Evolutionary conservation across 257 asterid species (phyloP), one percentile per base, ranked within the genome.

Genomic region (Salvia splendens): DNA sequence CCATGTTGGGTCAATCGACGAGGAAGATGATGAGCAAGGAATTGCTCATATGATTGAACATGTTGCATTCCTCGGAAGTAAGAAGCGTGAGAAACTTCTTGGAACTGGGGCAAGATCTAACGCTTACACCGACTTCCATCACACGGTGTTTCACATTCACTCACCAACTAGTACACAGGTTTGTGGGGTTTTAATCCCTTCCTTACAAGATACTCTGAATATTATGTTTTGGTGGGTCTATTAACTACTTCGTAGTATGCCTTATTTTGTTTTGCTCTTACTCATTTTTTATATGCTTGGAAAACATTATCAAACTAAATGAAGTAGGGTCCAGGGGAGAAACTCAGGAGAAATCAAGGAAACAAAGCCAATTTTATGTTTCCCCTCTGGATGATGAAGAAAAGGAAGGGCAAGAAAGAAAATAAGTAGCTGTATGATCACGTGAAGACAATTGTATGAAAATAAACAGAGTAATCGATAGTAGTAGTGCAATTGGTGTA

Each of bases 1-100:
- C 80, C 99, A 94, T 51, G 99, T 78, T 55, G 99, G 99, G 53
- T 94, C 99, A 68, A 88, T 91, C 58, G 99, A 94, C 48, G 99
- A 91, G 88, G 99, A 94, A 83, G 97, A 91, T 56, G 97, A 94
- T 55, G 99, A 94, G 80, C 99, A 94, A 83, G 99, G 99, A 77
- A 91, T 94, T 70, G 95, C 99, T n/a, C 99, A 94, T 78, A 94
- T 94, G 99, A 91, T 94, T 82, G 99, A 94, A 77, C 99, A 94
- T 77, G 99, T 94, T 77, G 99, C 99, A 64, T 94, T 94, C 70
- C 96, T 94, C 79, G 99, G 99, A 76, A 94, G 99, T 79, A 94
- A 94, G 88, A 94, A 94, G 76, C 92, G 99, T 64, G 99, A 94
- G 80, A 91, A 88, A 73, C 99, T 94, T 83, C 95, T 94, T 64